Base-by-base conservation (phyloP, 352 stramenopile genomes). In the Pythium phragmitis region DNA sequence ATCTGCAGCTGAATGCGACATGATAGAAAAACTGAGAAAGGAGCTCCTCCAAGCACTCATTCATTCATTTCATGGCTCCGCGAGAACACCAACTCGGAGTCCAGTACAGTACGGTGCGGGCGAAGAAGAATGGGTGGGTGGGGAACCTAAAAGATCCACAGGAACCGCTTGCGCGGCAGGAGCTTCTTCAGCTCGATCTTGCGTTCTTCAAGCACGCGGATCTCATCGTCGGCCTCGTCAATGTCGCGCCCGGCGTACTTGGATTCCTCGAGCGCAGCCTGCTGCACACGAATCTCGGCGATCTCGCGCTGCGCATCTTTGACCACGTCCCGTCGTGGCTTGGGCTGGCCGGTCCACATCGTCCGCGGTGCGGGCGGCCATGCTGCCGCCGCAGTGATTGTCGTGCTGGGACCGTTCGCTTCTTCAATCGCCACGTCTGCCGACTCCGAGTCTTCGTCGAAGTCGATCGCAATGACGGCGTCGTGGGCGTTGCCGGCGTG, bases 231-330 rank as follows among this genome's bases (percentile, higher is more conserved):
- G 17, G 64, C 81, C 36, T 90, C 86, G 60, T 94, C 86, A 49
- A 94, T 87, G 57, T 94, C 86, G 19, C 86, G 80, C 41, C 79
- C 82, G 13, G 83, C 70, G 62, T 80, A 91, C 72, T 92, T 92
- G 67, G 81, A 77, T 56, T 77, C 75, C 55, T 92, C 84, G 7
- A 91, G 67, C 30, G 71, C 75, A n/a, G 68, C 60, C 67, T 92
- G 81, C 64, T 90, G 68, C 26, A 75, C 54, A n/a, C 70, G 66
- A 50, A 94, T 82, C 57, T 73, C 63, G 5, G 87, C 69, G 36
- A 92, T 79, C 69, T 94, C 82, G 26, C 69, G 60, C 0, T 71
- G 71, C 14, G 87, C 23, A 23, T 87, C 70, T 19, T 45, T 57
- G 36, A 69, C 68, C 5, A 59, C 60, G 11, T 60, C 45, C 13